Evolutionary conservation across 1,284 basidiomycete species (phyloP).

Genomic region (Papiliotrema fonsecae): DNA sequence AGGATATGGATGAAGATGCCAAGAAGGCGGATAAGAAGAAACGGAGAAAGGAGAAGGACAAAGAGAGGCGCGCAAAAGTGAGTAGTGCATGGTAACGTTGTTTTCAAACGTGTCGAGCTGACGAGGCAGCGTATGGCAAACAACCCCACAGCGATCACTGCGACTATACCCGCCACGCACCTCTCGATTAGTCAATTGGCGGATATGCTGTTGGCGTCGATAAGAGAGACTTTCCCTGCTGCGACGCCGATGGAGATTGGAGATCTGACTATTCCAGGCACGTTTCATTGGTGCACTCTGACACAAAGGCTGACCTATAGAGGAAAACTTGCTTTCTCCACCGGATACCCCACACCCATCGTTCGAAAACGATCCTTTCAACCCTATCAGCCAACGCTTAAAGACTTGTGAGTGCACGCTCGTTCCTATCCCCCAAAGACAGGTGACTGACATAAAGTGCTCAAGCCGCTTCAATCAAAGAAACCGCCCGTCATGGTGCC

Average conservation of each 20-base stretch:
- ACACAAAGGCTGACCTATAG: background rate
- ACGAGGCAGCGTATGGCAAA: constrained; percentile 9
- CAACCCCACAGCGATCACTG: background rate
- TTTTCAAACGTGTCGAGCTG: background rate
- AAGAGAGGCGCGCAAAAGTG: constrained; percentile 25
- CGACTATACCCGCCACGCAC: constrained; percentile 17
- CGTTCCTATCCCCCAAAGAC: background rate
- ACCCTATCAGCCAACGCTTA: background rate
- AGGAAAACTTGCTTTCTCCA: background rate
- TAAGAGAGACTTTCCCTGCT: constrained; percentile 34
- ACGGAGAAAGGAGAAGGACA: constrained; percentile 29
- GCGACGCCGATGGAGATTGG: constrained; percentile 43
- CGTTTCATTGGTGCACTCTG: background rate
- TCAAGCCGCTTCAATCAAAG: constrained; percentile 8
- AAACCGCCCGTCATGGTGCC: constrained; percentile 28
- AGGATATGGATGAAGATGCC: constrained; percentile 7
- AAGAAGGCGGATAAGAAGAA: constrained; percentile 9
- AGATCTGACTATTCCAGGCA: constrained; percentile 33
- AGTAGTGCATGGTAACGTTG: background rate
- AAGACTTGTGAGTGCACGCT: constrained; percentile 3
- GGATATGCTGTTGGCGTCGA: constrained; percentile 24
- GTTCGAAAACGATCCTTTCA: background rate
- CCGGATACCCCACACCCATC: background rate
- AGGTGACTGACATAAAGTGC: background rate
- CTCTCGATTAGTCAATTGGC: constrained; percentile 21